These are phyloP conservation scores for Stephania cephalantha DNA, from an alignment of 164 flowering plant genomes.

Conservation along the genomic window DNA sequence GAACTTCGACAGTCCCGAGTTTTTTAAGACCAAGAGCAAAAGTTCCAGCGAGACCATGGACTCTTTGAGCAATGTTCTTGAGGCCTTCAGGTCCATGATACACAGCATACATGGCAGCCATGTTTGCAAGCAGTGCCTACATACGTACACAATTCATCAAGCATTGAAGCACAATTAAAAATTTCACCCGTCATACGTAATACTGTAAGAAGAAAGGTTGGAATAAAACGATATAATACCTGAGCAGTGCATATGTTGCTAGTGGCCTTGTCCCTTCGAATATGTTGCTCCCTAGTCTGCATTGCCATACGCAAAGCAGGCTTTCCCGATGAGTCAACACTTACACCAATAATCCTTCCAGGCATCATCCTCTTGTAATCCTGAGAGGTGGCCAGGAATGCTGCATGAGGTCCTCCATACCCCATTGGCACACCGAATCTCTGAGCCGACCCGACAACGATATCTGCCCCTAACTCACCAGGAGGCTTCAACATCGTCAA, in stretches of 20 bases:
- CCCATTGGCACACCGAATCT: conserved; percentile 99
- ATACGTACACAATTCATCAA: conserved; percentile 12
- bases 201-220: neutral
- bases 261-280: conserved; percentile 97
- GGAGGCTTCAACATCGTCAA: conserved; percentile 95
- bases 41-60: conserved; percentile 88
- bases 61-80: conserved; percentile 72
- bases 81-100: conserved; percentile 98
- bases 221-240: conserved; percentile 22
- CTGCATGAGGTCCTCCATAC: conserved; percentile 99
- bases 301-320: conserved; percentile 96
- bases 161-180: neutral
- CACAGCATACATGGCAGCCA: conserved; percentile 99
- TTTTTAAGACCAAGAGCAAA: conserved; percentile 79
- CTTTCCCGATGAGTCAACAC: conserved; percentile 92
- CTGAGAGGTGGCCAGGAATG: conserved; percentile 91
- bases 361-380: conserved; percentile 99
- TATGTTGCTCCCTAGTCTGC: conserved; percentile 99
- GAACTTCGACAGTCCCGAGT: conserved; percentile 77
- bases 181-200: neutral
- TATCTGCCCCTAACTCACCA: conserved; percentile 90
- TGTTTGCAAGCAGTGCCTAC: conserved; percentile 95
- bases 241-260: conserved; percentile 99
- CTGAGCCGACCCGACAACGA: conserved; percentile 91
- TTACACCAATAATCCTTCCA: conserved; percentile 91